Conservation (phyloP, 495 filamentous ascomycete species). For the Penicillium odoratum region DNA sequence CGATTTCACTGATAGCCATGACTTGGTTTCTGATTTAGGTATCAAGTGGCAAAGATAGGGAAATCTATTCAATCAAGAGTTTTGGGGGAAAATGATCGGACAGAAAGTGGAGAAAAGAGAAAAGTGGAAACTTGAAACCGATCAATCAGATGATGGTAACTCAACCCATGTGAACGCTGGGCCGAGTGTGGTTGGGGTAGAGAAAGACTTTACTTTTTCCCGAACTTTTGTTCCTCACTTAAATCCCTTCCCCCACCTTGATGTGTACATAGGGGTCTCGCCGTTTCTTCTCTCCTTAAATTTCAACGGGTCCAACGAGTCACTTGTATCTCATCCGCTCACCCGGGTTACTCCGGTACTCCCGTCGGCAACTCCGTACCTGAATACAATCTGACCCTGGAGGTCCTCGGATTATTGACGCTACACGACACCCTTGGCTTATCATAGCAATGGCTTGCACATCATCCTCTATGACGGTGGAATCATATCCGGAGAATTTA, state of each 20-base stretch:
- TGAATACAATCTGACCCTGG: conserved; percentile 2
- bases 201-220: conserved; percentile 14
- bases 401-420: conserved; percentile 7
- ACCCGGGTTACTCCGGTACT: conserved; percentile 1
- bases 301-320: neutral
- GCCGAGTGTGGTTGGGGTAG: conserved; percentile 29
- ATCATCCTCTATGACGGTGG: conserved; percentile 46
- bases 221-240: conserved; percentile 10
- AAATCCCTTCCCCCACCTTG: conserved; percentile 4
- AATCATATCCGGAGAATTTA: conserved; percentile 37
- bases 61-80: neutral
- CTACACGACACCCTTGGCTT: neutral
- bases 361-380: neutral
- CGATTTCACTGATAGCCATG: conserved; percentile 59
- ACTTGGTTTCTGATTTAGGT: neutral
- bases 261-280: conserved; percentile 18
- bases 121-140: neutral
- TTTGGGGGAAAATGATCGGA: neutral
- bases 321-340: neutral
- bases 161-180: conserved; percentile 22
- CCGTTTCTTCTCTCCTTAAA: conserved; percentile 2
- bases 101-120: conserved; percentile 3
- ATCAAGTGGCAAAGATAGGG: conserved; percentile 2
- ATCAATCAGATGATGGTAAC: conserved; percentile 20
- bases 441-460: conserved; percentile 44